A percentile compares a stretch with the other conserved stretches of the same genome.
Conservation (phyloP, 2,329 filamentous ascomycete species). For the Scytalidium lignicola region DNA sequence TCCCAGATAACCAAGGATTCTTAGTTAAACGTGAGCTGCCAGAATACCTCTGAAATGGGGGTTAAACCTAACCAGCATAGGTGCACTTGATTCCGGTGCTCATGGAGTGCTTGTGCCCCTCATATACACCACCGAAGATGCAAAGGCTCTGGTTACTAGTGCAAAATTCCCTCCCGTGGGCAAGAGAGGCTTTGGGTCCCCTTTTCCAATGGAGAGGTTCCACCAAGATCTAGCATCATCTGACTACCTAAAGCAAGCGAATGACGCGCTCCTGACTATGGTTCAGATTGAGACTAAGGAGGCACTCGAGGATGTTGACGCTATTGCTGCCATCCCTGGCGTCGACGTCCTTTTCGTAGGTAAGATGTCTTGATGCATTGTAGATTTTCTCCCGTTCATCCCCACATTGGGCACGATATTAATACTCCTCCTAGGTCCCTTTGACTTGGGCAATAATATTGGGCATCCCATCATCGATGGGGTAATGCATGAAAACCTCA, state of each 20-base stretch:
- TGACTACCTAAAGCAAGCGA: slow-evolving; percentile 53
- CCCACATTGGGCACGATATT: background rate
- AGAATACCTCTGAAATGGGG: slow-evolving; percentile 6
- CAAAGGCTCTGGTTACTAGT: slow-evolving; percentile 42
- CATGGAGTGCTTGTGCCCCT: slow-evolving; percentile 53
- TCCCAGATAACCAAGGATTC: slow-evolving; percentile 52
- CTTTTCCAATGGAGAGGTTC: slow-evolving; percentile 48
- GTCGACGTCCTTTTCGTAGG: slow-evolving; percentile 62
- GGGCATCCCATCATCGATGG: slow-evolving; percentile 57
- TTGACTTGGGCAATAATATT: slow-evolving; percentile 43
- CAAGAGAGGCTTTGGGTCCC: slow-evolving; percentile 50
- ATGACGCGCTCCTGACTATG: slow-evolving; percentile 54
- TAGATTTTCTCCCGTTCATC: slow-evolving; percentile 6
- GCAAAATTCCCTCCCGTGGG: slow-evolving; percentile 54
- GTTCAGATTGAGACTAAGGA: slow-evolving; percentile 65
- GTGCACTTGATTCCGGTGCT: slow-evolving; percentile 53
- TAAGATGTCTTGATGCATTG: slow-evolving; percentile 1
- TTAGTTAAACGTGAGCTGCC: slow-evolving; percentile 48
- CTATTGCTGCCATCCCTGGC: slow-evolving; percentile 54
- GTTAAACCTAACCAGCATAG: slow-evolving; percentile 28
- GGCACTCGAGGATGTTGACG: slow-evolving; percentile 54
- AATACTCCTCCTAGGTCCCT: slow-evolving; percentile 16
- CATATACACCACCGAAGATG: slow-evolving; percentile 48
- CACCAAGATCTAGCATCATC: slow-evolving; percentile 41
- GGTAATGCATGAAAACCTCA: slow-evolving; percentile 52